phyloP scores from a whole-genome alignment of 805 yeast genomes.

The Tanozyma kutaoensis region DNA sequence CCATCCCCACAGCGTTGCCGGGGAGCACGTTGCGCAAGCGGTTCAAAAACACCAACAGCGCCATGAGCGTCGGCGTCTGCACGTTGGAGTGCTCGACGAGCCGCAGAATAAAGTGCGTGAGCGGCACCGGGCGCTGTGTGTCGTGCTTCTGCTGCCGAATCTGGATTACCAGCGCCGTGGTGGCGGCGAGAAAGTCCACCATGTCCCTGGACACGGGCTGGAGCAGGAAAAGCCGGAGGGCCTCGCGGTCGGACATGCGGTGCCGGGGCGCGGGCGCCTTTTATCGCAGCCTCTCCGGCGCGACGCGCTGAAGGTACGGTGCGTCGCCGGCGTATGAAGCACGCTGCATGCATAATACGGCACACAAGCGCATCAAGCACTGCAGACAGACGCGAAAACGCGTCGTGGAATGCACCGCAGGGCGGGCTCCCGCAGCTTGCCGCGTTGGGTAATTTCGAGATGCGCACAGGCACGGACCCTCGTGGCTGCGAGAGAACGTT shows the following conservation, averaged over 20 bases:
- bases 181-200: conserved; percentile 44
- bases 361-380: no score
- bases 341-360: no score
- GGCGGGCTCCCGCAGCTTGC: no score
- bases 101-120: conserved; percentile 54
- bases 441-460: no score
- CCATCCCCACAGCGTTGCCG: conserved; percentile 81
- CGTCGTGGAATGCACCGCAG: no score
- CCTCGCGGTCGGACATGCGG: conserved; percentile 26
- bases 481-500: no score
- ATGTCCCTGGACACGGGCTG: conserved; percentile 44
- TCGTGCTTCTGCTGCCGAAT: conserved; percentile 14
- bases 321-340: no score
- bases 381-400: no score
- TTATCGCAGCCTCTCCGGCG: no score
- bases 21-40: conserved; percentile 72
- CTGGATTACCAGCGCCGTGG: conserved; percentile 44
- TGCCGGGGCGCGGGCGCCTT: no score
- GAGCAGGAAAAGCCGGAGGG: conserved; percentile 38
- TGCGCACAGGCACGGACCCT: no score
- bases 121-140: conserved; percentile 25
- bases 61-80: conserved; percentile 91
- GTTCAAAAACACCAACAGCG: conserved; percentile 72
- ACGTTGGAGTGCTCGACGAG: conserved; percentile 77
- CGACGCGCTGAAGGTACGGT: no score